Base-by-base conservation (phyloP, 2,329 filamentous ascomycete genomes). In the Pseudocercospora eumusae region DNA sequence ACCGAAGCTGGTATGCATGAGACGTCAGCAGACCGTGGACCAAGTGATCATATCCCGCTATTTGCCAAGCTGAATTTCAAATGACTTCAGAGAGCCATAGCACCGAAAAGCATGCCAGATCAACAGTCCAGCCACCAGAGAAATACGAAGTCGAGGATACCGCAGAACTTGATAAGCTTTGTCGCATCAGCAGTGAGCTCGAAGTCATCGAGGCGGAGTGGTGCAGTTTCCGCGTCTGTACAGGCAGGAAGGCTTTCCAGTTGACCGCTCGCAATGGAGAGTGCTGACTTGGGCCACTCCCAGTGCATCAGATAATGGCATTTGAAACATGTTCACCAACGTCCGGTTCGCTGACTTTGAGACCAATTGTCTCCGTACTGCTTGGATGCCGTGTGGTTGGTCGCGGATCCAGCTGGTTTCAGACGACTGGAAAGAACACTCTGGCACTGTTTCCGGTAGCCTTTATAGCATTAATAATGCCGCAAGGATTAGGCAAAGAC, bases 31-130 rank as follows among this genome's bases (percentile, higher is more conserved):
- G 82, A 84, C 63, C 74, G 83, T 42, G 82, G 81, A 0, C 75
- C 78, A 1, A 84, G 82, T 69, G 82, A 85, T 71, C 82, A 84
- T 74, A 81, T 82, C 15, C 82, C 83, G 0, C 68, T 86, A 5
- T 82, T 76, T 75, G 77, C 49, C 57, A 56, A 56, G 44, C 23
- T 62, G 45, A 9, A 42, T 10, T 54, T 61, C 20, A 18, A 44
- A 40, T 27, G n/a, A 15, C 33, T n/a, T 45, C 6, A 6, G 8
- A 10, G 18, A 54, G 18, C n/a, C 8, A 33, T 9, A 15, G n/a
- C 9, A 23, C 15, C 15, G 28, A 18, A 28, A 21, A 28, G 23
- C 11, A 2, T n/a, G 36, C 36, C 36, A 40, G 6, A 40, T 18
- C n/a, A 40, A 18, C 36, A 40, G 15, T 40, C 36, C 36, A 18